Evolutionary conservation across 306 rosid species (phyloP), one percentile per base, ranked within the genome.

Genomic region (Medicago lupulina): DNA sequence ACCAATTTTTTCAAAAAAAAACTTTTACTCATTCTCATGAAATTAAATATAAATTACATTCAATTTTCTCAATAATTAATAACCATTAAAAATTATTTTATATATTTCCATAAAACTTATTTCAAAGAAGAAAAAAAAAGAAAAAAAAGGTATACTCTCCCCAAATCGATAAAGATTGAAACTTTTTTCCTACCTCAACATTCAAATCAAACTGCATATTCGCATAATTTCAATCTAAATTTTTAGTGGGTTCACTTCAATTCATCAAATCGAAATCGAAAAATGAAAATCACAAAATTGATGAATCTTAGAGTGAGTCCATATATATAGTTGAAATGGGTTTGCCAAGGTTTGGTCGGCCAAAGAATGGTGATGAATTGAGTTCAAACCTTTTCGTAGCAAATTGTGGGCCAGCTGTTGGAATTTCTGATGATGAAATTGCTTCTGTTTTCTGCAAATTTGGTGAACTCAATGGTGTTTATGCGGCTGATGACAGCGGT

Each of bases 371-470:
- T 53, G 83, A 73, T 23, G 84, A 86, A 62, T 59, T 66, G 65
- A 91, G 94, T 73, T 75, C 94, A 43, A 88, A 89, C 73, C 91
- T 94, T 23, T 94, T 70, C 67, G 93, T 94, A 15, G 98, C 97
- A 2, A 93, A 93, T 76, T 88, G 97, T 78, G 97, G 98, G 0
- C 91, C 90, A 11, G 89, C 93, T 0, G 91, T 94, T 25, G 98
- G 96, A 18, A 67, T 88, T 70, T 83, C 87, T 25, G 71, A 83
- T 47, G 86, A 73, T 23, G 49, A 84, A 14, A 76, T 93, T 58
- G 91, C 87, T 6, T 70, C 84, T 25, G 92, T 84, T 21, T 94
- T 91, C 73, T 15, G 78, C 39, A 71, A 84, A 41, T 94, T 87
- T 76, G 97, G 98, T 19, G 87, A 82, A n/a, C 77, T 91, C 11